Conservation (phyloP, 73 alveolate species). For the Paramecium octaurelia region DNA sequence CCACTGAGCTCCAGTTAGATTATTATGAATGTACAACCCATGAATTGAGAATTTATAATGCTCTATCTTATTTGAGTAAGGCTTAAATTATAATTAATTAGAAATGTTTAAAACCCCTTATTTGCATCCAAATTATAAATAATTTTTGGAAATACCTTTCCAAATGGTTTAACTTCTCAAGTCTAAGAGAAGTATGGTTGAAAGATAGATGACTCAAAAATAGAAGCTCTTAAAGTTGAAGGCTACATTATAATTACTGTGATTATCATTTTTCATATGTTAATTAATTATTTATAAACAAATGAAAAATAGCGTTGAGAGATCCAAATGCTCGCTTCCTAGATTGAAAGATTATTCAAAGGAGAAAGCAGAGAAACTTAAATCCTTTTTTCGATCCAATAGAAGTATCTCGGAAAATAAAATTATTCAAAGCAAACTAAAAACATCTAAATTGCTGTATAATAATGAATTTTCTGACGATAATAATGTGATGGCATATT, state of each 20-base stretch:
- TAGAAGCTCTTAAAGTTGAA: background rate
- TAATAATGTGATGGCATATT: background rate
- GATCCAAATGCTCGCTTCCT: background rate
- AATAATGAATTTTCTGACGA: background rate
- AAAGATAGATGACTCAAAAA: conserved; percentile 3
- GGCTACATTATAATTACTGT: background rate
- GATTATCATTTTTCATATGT: background rate
- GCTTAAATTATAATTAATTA: background rate
- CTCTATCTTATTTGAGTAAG: background rate
- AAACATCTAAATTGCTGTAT: background rate
- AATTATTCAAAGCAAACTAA: background rate
- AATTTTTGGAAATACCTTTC: background rate
- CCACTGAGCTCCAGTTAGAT: background rate
- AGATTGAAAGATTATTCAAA: conserved; percentile 5
- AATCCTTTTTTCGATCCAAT: background rate
- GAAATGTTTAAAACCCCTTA: background rate
- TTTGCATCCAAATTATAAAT: background rate
- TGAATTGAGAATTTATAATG: background rate
- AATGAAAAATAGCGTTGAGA: background rate
- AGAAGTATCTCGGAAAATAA: conserved; percentile 18
- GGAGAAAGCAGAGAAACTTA: conserved; percentile 18
- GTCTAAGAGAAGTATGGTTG: background rate
- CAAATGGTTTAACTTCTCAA: background rate
- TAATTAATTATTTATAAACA: background rate
- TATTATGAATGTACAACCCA: background rate